Conservation (phyloP, 495 filamentous ascomycete genomes). For the Penicillium diatomitis region DNA sequence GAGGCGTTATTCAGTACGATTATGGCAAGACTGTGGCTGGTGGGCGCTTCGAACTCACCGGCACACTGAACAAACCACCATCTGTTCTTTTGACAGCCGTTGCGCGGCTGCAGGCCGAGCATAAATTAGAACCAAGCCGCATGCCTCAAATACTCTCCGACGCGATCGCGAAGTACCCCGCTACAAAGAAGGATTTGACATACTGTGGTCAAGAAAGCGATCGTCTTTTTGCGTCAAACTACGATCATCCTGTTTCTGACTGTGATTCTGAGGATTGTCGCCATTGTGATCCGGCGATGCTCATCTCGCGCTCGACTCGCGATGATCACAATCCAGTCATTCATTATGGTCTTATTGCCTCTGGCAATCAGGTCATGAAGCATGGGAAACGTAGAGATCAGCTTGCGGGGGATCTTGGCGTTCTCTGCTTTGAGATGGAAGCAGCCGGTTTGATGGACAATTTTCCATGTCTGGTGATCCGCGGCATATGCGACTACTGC, state of each 20-base stretch:
- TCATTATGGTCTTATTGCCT: background rate
- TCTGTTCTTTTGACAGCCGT: background rate
- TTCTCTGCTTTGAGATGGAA: background rate
- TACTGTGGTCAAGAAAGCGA: no score
- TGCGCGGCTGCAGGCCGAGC: background rate
- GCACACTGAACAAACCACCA: background rate
- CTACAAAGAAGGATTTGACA: no score
- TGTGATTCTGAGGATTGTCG: no score
- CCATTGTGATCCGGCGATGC: background rate
- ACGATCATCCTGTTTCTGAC: no score
- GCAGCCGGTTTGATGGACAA: background rate
- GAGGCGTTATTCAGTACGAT: slow-evolving; percentile 1
- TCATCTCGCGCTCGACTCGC: background rate
- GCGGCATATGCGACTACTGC: slow-evolving; percentile 29
- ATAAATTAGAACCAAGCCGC: background rate
- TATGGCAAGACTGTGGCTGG: background rate
- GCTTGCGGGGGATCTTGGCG: background rate
- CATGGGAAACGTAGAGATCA: background rate
- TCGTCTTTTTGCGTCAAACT: no score
- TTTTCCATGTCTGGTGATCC: slow-evolving; percentile 25
- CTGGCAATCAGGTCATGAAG: background rate
- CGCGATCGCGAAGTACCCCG: background rate
- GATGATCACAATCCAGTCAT: background rate
- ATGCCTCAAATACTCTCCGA: background rate
- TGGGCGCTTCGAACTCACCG: background rate